Percentiles rank a stretch among this genome's conserved stretches.
These are phyloP conservation scores for Lavandula angustifolia DNA, from an alignment of 257 asterid species.

Conservation along the genomic window DNA sequence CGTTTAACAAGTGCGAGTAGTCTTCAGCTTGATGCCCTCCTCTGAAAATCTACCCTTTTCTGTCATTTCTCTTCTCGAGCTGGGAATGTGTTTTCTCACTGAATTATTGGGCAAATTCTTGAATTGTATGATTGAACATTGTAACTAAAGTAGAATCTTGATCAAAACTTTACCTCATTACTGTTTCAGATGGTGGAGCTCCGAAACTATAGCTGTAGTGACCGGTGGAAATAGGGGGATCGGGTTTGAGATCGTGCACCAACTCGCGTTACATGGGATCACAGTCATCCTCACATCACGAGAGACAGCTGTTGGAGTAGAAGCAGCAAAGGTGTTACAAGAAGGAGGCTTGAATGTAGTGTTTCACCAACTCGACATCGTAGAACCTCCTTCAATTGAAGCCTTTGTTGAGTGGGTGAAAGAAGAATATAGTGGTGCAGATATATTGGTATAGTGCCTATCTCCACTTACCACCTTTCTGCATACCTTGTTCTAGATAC, in stretches of 20 bases:
- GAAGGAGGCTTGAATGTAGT: conserved; percentile 76
- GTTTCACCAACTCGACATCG: conserved; percentile 78
- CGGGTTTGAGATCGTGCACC: conserved; percentile 85
- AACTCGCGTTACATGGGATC: conserved; percentile 75
- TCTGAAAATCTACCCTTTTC: no score
- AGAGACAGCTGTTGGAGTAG: conserved; percentile 75
- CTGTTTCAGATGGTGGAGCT: conserved; percentile 82
- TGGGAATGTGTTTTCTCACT: no score
- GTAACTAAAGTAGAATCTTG: not conserved
- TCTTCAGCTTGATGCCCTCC: no score
- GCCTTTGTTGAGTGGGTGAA: conserved; percentile 62
- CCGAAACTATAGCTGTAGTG: conserved; percentile 77
- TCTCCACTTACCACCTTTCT: conserved; percentile 8
- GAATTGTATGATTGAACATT: no score
- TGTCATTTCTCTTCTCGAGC: no score
- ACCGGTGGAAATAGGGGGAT: conserved; percentile 96
- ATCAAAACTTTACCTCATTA: not conserved
- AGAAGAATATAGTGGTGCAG: conserved; percentile 70
- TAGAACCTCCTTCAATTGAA: conserved; percentile 65
- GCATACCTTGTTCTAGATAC: no score
- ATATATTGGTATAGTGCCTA: conserved; percentile 66
- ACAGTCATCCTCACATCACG: conserved; percentile 86
- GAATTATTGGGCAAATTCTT: no score
- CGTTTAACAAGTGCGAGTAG: no score
- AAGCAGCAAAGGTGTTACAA: conserved; percentile 74